phyloP scores from a whole-genome alignment of 2,329 filamentous ascomycete species.

The Pseudogymnoascus sp. region DNA sequence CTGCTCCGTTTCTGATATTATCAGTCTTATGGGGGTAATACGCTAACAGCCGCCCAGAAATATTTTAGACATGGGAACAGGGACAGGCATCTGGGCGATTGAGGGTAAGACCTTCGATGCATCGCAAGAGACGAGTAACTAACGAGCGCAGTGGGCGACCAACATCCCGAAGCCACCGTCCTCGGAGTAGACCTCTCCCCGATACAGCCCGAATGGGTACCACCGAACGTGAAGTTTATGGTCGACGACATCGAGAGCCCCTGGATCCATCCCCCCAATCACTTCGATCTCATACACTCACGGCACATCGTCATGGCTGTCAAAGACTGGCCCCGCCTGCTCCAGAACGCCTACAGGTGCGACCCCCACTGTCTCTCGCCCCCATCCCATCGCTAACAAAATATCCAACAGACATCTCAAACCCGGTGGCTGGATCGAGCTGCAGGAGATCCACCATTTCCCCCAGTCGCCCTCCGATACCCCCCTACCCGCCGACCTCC shows the following conservation, averaged over 20 bases:
- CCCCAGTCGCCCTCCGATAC: conserved; percentile 38
- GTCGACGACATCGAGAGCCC: conserved; percentile 51
- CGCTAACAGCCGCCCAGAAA: conserved; percentile 28
- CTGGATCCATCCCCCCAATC: conserved; percentile 47
- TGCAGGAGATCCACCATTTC: conserved; percentile 47
- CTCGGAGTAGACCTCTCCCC: conserved; percentile 33
- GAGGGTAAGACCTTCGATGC: conserved; percentile 33
- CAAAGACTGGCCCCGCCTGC: conserved; percentile 46
- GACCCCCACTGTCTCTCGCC: conserved; percentile 14
- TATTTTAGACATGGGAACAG: conserved; percentile 51
- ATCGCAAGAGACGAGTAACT: background rate
- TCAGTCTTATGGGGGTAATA: background rate
- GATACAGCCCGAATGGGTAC: conserved; percentile 39
- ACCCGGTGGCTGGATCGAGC: conserved; percentile 48
- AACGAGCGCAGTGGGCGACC: conserved; percentile 15
- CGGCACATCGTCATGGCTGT: conserved; percentile 50
- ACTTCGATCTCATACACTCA: conserved; percentile 56
- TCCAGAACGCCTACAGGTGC: conserved; percentile 41
- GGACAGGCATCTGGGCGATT: conserved; percentile 54
- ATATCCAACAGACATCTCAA: conserved; percentile 38
- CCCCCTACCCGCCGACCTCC: conserved; percentile 34
- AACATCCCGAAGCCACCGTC: conserved; percentile 21
- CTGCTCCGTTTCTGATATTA: conserved; percentile 35
- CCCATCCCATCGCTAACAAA: conserved; percentile 11
- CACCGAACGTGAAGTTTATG: conserved; percentile 49